Evolutionary conservation across 1,284 basidiomycete species (phyloP).

Genomic region (Chalciporus sp.): DNA sequence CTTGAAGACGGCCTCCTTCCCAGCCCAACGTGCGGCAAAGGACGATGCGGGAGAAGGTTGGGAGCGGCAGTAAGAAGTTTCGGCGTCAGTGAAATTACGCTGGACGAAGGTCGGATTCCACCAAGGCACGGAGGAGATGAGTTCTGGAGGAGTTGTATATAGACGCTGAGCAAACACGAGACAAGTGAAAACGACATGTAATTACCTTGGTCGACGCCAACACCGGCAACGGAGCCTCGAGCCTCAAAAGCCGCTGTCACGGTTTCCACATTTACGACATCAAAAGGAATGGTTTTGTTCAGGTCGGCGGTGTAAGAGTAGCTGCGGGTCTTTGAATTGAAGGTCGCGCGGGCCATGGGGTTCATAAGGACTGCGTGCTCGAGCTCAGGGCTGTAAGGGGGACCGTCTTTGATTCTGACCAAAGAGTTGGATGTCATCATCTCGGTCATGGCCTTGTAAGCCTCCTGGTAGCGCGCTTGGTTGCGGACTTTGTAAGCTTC

Average conservation of each 20-base stretch:
- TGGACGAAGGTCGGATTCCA: slow-evolving; percentile 87
- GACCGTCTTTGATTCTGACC: slow-evolving; percentile 94
- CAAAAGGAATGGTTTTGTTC: slow-evolving; percentile 52
- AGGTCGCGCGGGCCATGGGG: slow-evolving; percentile 86
- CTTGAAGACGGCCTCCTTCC: slow-evolving; percentile 98
- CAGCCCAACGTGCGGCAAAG: slow-evolving; percentile 95
- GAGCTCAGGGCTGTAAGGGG: slow-evolving; percentile 88
- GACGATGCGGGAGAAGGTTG: slow-evolving; percentile 89
- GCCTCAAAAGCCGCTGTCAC: slow-evolving; percentile 56
- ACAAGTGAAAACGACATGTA: slow-evolving; percentile 1
- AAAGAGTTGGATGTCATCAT: slow-evolving; percentile 93
- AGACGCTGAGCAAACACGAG: slow-evolving; percentile 14
- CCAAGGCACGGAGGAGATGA: slow-evolving; percentile 91
- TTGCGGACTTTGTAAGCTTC: slow-evolving; percentile 77
- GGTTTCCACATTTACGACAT: slow-evolving; percentile 70
- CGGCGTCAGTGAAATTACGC: slow-evolving; percentile 92
- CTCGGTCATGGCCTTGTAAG: slow-evolving; percentile 93
- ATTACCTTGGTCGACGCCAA: slow-evolving; percentile 86
- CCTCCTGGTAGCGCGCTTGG: slow-evolving; percentile 67
- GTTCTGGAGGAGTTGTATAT: slow-evolving; percentile 54
- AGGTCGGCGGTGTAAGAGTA: slow-evolving; percentile 79
- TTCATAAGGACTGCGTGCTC: slow-evolving; percentile 91
- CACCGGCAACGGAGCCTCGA: slow-evolving; percentile 55
- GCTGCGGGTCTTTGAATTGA: slow-evolving; percentile 82
- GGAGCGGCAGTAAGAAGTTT: slow-evolving; percentile 85